Evolutionary conservation across 2,329 filamentous ascomycete species (phyloP).

Genomic region (Phialophora verrucosa): DNA sequence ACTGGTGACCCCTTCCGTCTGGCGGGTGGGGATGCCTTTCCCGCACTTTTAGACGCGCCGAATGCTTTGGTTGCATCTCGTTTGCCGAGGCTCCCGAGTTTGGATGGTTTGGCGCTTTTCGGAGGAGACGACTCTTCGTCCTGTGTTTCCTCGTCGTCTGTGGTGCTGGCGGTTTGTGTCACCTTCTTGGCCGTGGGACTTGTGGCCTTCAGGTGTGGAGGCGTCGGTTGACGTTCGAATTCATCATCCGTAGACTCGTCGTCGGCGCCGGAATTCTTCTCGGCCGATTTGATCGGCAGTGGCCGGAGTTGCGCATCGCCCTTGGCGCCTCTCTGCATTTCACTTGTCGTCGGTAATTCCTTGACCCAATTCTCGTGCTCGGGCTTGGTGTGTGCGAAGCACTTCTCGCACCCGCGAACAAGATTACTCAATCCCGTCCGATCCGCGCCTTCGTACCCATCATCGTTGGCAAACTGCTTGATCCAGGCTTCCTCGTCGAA

Average conservation of each 20-base stretch:
- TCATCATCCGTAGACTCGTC: constrained; percentile 33
- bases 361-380: constrained; percentile 33
- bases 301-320: neutral
- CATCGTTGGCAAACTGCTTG: constrained; percentile 38
- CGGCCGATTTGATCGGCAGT: neutral
- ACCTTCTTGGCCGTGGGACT: neutral
- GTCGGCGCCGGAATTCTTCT: neutral
- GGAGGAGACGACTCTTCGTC: constrained; percentile 20
- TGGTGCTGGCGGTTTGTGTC: neutral
- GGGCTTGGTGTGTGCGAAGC: constrained; percentile 29
- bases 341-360: constrained; percentile 20
- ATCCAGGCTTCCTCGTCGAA: constrained; percentile 60
- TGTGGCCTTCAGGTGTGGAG: constrained; percentile 24
- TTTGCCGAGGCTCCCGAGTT: constrained; percentile 24
- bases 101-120: constrained; percentile 16
- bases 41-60: constrained; percentile 9
- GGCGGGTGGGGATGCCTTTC: neutral
- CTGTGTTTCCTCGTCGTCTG: constrained; percentile 16
- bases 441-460: constrained; percentile 33
- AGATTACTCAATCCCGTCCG: constrained; percentile 29
- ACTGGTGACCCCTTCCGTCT: neutral
- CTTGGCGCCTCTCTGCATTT: neutral
- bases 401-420: constrained; percentile 33
- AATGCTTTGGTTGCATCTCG: constrained; percentile 30
- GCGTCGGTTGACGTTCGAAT: constrained; percentile 38